Percentiles rank a stretch among this genome's conserved stretches.
Conservation (phyloP, 495 filamentous ascomycete genomes). For the Talaromyces liani region DNA sequence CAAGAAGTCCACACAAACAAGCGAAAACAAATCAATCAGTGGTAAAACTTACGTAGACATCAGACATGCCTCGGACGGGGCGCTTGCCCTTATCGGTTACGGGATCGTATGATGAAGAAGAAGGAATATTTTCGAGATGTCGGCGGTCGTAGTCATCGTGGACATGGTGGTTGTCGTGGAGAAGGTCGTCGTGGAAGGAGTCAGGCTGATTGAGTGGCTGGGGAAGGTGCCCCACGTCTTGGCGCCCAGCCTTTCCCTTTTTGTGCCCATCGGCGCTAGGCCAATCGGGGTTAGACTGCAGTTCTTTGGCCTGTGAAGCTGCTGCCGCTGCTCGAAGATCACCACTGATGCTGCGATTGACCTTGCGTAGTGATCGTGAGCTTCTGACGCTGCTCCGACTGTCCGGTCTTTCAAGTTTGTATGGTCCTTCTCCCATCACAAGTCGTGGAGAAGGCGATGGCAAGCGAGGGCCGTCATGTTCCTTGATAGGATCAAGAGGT, state of each 20-base stretch:
- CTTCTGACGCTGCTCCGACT: constrained; percentile 27
- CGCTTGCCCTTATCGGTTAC: constrained; percentile 82
- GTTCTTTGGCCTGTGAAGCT: constrained; percentile 29
- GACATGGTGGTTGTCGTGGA: constrained; percentile 7
- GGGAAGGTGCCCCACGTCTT: neutral
- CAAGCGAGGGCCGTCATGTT: constrained; percentile 23
- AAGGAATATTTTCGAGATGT: constrained; percentile 39
- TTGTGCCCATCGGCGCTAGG: neutral
- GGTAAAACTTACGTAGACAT: constrained; percentile 77
- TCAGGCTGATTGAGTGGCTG: constrained; percentile 7
- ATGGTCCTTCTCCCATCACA: constrained; percentile 31
- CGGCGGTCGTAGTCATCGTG: constrained; percentile 10
- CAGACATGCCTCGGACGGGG: constrained; percentile 75
- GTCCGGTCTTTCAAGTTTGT: constrained; percentile 34
- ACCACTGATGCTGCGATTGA: constrained; percentile 67
- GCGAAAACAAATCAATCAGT: constrained; percentile 12
- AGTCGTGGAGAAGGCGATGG: constrained; percentile 23
- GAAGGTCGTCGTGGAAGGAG: neutral
- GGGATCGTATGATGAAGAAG: constrained; percentile 62
- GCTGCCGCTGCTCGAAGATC: constrained; percentile 61
- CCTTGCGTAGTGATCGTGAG: constrained; percentile 63
- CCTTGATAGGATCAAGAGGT: constrained; percentile 31
- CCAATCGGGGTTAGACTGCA: neutral
- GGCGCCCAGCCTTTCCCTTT: neutral
- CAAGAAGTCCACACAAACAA: constrained; percentile 14